A percentile compares a stretch with the other conserved stretches of the same genome.
These are phyloP conservation scores for Terfezia boudieri DNA, from an alignment of 495 filamentous ascomycete species.

Conservation along the genomic window DNA sequence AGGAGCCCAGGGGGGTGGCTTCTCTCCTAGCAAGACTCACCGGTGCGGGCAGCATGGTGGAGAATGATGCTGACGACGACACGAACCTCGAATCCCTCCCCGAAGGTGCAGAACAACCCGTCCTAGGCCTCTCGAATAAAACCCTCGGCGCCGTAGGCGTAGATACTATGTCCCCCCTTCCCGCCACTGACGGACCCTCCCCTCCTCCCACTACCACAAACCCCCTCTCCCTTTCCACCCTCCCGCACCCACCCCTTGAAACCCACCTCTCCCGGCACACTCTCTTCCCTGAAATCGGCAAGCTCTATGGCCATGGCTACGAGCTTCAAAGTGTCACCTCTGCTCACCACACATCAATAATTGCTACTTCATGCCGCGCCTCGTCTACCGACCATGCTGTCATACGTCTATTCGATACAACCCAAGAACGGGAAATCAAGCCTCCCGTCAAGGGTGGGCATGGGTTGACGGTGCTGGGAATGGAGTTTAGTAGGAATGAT, in stretches of 20 bases:
- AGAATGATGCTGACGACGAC: conserved; percentile 3
- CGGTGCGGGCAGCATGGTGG: conserved; percentile 27
- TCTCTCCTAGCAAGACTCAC: conserved; percentile 45
- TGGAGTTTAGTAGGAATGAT: conserved; percentile 61
- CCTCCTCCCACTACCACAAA: conserved; percentile 19
- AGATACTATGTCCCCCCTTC: conserved; percentile 29
- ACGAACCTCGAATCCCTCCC: conserved; percentile 27
- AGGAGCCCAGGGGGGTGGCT: conserved; percentile 67
- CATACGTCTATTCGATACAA: conserved; percentile 71
- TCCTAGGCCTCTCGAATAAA: conserved; percentile 92
- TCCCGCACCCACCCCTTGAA: conserved; percentile 59
- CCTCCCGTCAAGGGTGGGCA: conserved; percentile 54
- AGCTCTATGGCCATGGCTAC: conserved; percentile 97
- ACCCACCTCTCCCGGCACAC: conserved; percentile 76
- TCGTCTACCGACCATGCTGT: conserved; percentile 85
- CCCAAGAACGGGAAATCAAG: conserved; percentile 65
- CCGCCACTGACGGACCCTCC: conserved; percentile 7
- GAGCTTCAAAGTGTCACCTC: conserved; percentile 83
- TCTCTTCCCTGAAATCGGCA: conserved; percentile 88
- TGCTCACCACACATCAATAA: conserved; percentile 44
- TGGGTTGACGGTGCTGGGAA: conserved; percentile 55
- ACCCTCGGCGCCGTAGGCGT: conserved; percentile 39
- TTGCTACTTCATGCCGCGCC: conserved; percentile 88
- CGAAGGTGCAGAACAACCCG: conserved; percentile 79
- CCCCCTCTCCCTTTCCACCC: conserved; percentile 24